Base-by-base conservation (phyloP, 257 asterid genomes). In the Fraxinus americana region DNA sequence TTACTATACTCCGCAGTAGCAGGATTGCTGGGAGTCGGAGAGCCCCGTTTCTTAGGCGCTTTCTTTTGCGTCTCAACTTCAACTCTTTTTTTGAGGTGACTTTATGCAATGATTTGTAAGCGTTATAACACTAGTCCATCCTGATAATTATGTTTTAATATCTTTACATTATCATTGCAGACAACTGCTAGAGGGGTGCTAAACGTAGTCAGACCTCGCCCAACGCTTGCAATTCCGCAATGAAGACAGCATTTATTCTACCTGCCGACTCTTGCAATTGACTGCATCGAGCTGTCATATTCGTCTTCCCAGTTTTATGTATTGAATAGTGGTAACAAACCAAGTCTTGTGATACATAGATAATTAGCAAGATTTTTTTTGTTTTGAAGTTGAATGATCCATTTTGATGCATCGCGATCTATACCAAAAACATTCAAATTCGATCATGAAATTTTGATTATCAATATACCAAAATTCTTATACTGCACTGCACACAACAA, bases 11-110 rank as follows among this genome's bases (percentile, higher is more conserved):
- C 34, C 95, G 97, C 27, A 93, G 95, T 79, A 92, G 96, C 88
- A 91, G 97, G 89, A 94, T 96, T 75, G 98, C 97, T 74, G 99
- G 99, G 85, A 96, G 99, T 85, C 99, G 93, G 85, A 90, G 99
- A 59, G 99, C 99, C 72, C 99, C 99, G 2, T 96, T 92, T 75
- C 94, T 93, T 74, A 83, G 98, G 87, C 97, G 96, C 36, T 96
- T 96, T 86, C 98, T 96, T 85, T 78, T 96, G 88, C 96, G 97
- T 61, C 99, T 93, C 82, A 96, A 96, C 87, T 96, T 89, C 84
- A 96, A 96, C 84, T 92, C 94, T 79, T 96, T 91, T 87, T 96
- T 90, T 70, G 99, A 96, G 97, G 99, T 93, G 85, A 82, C 34
- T 39, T 21, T 61, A 63, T 67, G 72, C 61, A 70, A 39, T 36